Evolutionary conservation across 2,329 filamentous ascomycete genomes (phyloP).

Genomic region (Paramyrothecium roridum): DNA sequence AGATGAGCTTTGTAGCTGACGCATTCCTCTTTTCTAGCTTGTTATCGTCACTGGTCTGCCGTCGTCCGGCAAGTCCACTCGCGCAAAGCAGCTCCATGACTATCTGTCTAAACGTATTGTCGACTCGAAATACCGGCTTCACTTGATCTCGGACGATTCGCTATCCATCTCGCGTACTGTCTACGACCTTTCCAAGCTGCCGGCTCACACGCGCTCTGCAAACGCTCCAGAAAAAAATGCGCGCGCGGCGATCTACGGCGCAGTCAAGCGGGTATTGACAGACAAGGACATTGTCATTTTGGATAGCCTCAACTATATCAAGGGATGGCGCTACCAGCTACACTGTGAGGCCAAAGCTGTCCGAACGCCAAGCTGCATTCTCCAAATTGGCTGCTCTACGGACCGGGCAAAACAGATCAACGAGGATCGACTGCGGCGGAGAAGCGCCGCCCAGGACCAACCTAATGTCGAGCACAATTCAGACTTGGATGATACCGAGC

Average conservation of each 20-base stretch:
- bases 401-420: slow-evolving; percentile 59
- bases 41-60: slow-evolving; percentile 66
- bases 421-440: slow-evolving; percentile 46
- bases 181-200: slow-evolving; percentile 62
- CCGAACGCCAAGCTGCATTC: slow-evolving; percentile 70
- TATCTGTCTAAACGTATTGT: slow-evolving; percentile 60
- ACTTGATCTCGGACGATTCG: slow-evolving; percentile 71
- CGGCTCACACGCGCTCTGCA: slow-evolving; percentile 63
- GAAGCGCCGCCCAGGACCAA: slow-evolving; percentile 4
- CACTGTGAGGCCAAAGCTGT: slow-evolving; percentile 82
- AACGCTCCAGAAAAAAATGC: slow-evolving; percentile 79
- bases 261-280: slow-evolving; percentile 72
- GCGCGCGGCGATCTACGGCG: slow-evolving; percentile 70
- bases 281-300: slow-evolving; percentile 74
- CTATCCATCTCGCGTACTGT: slow-evolving; percentile 67
- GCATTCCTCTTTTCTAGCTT: slow-evolving; percentile 52
- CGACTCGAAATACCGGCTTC: slow-evolving; percentile 57
- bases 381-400: slow-evolving; percentile 58
- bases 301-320: slow-evolving; percentile 84
- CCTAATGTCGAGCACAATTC: background rate
- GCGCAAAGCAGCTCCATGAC: slow-evolving; percentile 61
- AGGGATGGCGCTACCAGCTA: slow-evolving; percentile 84
- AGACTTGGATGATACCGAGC: slow-evolving; percentile 24
- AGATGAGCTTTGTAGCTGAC: too few relatives aligned
- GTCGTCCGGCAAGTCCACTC: slow-evolving; percentile 66